These are phyloP conservation scores for Lachancea lanzarotensis DNA, from an alignment of 805 yeast species.

Conservation along the genomic window DNA sequence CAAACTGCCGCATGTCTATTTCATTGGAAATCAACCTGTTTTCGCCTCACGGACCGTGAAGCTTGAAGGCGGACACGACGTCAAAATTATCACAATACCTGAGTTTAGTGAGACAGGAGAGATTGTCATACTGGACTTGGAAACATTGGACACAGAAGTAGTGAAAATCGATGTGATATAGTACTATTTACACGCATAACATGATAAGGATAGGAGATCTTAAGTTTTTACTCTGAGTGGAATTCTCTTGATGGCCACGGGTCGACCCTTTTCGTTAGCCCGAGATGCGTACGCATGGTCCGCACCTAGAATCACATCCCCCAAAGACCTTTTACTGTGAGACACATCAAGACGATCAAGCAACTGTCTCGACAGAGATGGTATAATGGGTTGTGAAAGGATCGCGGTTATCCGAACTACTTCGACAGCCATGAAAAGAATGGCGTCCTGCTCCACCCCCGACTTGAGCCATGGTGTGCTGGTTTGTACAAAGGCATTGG, in stretches of 20 bases:
- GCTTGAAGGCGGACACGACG: slow-evolving; percentile 35
- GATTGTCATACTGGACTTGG: slow-evolving; percentile 53
- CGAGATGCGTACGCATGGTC: slow-evolving; percentile 57
- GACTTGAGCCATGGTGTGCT: slow-evolving; percentile 69
- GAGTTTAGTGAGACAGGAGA: slow-evolving; percentile 59
- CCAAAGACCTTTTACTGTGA: slow-evolving; percentile 35
- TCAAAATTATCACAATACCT: slow-evolving; percentile 64
- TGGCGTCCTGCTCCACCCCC: slow-evolving; percentile 40
- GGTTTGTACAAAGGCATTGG: slow-evolving; percentile 62
- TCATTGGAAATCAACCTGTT: slow-evolving; percentile 74
- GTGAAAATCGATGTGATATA: slow-evolving; percentile 31
- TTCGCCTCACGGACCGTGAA: slow-evolving; percentile 44
- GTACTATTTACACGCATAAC: slow-evolving; percentile 6
- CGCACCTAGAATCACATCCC: slow-evolving; percentile 45
- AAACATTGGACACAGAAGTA: slow-evolving; percentile 48
- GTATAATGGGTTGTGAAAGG: slow-evolving; percentile 65
- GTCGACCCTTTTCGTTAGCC: slow-evolving; percentile 46
- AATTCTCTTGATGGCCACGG: slow-evolving; percentile 39
- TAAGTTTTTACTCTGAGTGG: neutral
- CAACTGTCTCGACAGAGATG: slow-evolving; percentile 49
- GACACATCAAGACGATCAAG: slow-evolving; percentile 59
- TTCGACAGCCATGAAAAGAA: slow-evolving; percentile 64
- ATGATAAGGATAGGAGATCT: neutral
- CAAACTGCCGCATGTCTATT: slow-evolving; percentile 80
- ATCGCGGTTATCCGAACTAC: slow-evolving; percentile 61